Evolutionary conservation across 2,329 filamentous ascomycete genomes (phyloP).

Genomic region (Amauroascus niger): DNA sequence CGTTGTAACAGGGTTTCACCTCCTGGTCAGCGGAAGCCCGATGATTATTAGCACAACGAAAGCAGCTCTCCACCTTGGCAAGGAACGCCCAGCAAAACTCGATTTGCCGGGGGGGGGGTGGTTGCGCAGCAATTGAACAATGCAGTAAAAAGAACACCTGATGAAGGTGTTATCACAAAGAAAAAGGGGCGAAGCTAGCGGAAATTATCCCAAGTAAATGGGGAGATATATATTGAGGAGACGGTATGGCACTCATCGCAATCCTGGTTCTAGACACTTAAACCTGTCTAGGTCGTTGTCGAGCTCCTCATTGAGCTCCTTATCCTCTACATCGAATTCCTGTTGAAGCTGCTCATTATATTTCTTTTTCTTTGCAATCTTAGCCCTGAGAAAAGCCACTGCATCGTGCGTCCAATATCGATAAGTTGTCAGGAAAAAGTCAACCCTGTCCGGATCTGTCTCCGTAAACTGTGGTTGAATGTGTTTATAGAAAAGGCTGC

Average conservation of each 20-base stretch:
- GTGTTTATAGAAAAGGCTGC: conserved; percentile 20
- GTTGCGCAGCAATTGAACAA: background rate
- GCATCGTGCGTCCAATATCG: conserved; percentile 17
- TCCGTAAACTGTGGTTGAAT: conserved; percentile 19
- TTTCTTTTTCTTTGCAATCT: conserved; percentile 15
- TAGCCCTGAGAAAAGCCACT: conserved; percentile 12
- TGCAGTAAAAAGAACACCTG: background rate
- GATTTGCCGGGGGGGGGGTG: background rate
- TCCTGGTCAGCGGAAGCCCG: too few species aligned
- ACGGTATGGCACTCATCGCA: background rate
- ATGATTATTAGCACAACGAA: too few species aligned
- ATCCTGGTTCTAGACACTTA: background rate
- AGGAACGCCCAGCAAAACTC: background rate
- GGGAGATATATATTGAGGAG: background rate
- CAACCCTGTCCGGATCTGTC: conserved; percentile 9
- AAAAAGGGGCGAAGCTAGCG: background rate
- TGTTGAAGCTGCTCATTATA: conserved; percentile 17
- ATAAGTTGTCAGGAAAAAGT: conserved; percentile 16
- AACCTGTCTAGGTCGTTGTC: background rate
- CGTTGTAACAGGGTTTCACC: too few species aligned
- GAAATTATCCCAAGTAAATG: background rate
- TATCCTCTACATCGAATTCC: conserved; percentile 15
- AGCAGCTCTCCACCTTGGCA: background rate
- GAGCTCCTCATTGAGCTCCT: background rate
- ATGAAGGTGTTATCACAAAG: background rate